Conservation (phyloP, 441 rosid genomes). For the Hura crepitans region DNA sequence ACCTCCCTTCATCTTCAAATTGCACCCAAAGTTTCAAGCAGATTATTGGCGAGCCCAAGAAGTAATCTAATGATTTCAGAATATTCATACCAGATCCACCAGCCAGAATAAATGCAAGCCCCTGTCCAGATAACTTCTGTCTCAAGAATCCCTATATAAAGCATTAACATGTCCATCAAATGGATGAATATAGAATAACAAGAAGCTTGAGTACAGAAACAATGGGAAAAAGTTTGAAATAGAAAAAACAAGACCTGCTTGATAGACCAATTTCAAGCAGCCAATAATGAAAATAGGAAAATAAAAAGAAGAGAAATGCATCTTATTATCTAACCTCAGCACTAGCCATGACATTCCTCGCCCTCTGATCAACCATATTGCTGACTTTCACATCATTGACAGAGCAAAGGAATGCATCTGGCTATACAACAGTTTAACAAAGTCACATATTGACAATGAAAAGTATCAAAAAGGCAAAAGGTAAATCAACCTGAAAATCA, state of each 20-base stretch:
- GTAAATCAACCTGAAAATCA: not conserved
- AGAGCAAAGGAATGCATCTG: conserved; percentile 98
- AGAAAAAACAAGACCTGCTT: not conserved
- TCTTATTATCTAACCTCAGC: conserved; percentile 59
- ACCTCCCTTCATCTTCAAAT: conserved; percentile 6
- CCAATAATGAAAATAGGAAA: not conserved
- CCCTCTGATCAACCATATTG: conserved; percentile 69
- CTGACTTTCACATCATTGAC: conserved; percentile 84
- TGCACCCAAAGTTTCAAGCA: not conserved
- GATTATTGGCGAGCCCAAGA: not conserved
- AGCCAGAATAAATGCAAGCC: conserved; percentile 86
- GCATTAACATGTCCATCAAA: conserved; percentile 21
- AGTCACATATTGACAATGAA: conserved; percentile 22
- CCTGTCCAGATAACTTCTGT: conserved; percentile 88
- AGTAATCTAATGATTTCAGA: conserved; percentile 11
- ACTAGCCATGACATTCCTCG: conserved; percentile 56
- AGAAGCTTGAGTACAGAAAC: conserved; percentile 2
- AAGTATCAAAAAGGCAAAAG: conserved; percentile 5
- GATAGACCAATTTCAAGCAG: conserved; percentile 16
- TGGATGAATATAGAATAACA: conserved; percentile 5
- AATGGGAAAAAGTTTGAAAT: not conserved
- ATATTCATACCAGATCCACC: conserved; percentile 89
- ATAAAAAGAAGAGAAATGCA: not conserved
- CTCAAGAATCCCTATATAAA: conserved; percentile 74
- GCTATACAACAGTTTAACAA: conserved; percentile 61